These are phyloP conservation scores for Metschnikowia peoriensis DNA, from an alignment of 805 yeast genomes.

Conservation along the genomic window DNA sequence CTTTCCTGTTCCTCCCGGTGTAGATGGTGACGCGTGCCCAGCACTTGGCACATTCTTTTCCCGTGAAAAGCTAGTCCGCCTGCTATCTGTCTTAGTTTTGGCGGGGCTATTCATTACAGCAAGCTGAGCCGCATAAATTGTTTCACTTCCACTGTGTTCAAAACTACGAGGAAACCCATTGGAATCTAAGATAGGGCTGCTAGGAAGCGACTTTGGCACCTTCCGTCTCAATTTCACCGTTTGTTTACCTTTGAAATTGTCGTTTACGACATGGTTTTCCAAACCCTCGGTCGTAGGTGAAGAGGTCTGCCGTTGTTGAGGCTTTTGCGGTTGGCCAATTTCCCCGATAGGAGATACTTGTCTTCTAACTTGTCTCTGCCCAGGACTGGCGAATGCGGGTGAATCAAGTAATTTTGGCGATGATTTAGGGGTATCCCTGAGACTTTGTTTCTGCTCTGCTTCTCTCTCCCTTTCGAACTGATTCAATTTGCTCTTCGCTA, in stretches of 20 bases:
- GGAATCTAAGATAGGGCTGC: slow-evolving; percentile 6
- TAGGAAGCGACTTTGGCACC: slow-evolving; percentile 31
- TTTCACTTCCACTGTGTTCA: slow-evolving; percentile 25
- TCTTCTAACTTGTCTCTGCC: slow-evolving; percentile 7
- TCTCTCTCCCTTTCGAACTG: slow-evolving; percentile 20
- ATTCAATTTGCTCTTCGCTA: slow-evolving; percentile 22
- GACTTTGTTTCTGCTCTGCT: slow-evolving; percentile 3
- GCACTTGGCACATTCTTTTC: slow-evolving; percentile 17
- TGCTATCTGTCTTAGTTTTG: slow-evolving; percentile 21
- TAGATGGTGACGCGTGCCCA: background rate
- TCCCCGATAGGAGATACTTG: slow-evolving; percentile 1
- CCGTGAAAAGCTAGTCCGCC: slow-evolving; percentile 39
- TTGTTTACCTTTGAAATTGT: background rate
- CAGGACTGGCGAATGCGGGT: slow-evolving; percentile 11
- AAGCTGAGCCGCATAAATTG: slow-evolving; percentile 44
- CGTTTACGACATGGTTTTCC: background rate
- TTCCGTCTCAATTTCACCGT: slow-evolving; percentile 18
- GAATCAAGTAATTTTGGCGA: slow-evolving; percentile 10
- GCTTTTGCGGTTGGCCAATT: slow-evolving; percentile 14
- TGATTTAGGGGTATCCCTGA: slow-evolving; percentile 4
- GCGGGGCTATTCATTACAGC: slow-evolving; percentile 37
- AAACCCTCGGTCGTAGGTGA: slow-evolving; percentile 7
- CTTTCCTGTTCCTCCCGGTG: slow-evolving; percentile 16
- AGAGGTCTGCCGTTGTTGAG: slow-evolving; percentile 18
- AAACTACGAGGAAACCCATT: slow-evolving; percentile 3